phyloP scores from a whole-genome alignment of 208 protist genomes.

The Wallacemonas sp. region DNA sequence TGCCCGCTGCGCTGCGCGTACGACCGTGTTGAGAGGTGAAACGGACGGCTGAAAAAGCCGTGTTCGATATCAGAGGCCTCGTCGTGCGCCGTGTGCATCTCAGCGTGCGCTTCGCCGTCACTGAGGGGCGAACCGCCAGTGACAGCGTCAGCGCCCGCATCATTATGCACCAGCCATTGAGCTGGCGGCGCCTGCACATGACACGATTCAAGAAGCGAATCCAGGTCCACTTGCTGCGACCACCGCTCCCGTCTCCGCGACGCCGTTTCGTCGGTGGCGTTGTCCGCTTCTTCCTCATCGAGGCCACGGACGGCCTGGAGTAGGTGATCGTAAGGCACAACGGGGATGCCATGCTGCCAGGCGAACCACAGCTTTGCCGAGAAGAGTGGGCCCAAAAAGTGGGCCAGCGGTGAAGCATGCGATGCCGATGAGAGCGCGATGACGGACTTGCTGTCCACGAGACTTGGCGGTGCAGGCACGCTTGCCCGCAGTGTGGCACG shows the following conservation, averaged over 20 bases:
- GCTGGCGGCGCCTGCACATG: conserved; percentile 7
- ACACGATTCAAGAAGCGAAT: conserved; percentile 31
- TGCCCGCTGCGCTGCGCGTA: not conserved
- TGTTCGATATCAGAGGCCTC: not conserved
- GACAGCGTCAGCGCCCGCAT: not conserved
- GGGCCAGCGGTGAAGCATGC: not conserved
- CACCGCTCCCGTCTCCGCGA: not conserved
- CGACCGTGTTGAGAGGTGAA: not conserved
- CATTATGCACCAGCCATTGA: not conserved
- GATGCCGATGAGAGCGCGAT: too few species aligned
- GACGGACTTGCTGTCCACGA: too few species aligned
- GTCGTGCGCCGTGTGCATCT: not conserved
- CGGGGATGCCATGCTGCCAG: conserved; percentile 58
- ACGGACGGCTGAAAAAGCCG: not conserved
- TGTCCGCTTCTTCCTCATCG: not conserved
- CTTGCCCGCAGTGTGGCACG: too few species aligned
- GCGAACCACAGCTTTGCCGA: conserved; percentile 67
- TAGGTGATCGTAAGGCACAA: conserved; percentile 58
- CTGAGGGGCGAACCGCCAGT: not conserved
- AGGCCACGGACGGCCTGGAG: conserved; percentile 11
- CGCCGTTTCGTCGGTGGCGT: not conserved
- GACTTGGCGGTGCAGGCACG: too few species aligned
- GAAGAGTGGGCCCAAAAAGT: not conserved
- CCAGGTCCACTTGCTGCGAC: conserved; percentile 28
- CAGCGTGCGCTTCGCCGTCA: not conserved